Conservation (phyloP, 2,329 filamentous ascomycete species). For the Neocatenulostroma microsporum region DNA sequence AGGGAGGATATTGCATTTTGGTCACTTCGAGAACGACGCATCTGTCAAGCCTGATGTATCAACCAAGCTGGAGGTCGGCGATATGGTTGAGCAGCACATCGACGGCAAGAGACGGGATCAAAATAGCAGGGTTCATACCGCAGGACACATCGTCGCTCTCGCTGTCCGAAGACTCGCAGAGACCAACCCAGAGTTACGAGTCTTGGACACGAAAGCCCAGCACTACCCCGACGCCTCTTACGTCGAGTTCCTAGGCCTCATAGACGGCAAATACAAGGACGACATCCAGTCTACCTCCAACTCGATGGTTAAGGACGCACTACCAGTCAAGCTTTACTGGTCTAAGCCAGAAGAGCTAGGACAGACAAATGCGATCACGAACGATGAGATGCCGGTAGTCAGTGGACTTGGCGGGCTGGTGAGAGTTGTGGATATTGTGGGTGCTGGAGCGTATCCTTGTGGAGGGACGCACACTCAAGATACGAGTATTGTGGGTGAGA, state of each 20-base stretch:
- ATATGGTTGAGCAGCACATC: conserved; percentile 49
- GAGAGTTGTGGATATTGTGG: conserved; percentile 61
- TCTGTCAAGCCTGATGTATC: too few relatives aligned
- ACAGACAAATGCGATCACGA: too few relatives aligned
- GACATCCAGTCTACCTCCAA: conserved; percentile 56
- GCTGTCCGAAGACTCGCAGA: conserved; percentile 56
- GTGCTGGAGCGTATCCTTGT: conserved; percentile 63
- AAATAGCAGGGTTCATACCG: conserved; percentile 64
- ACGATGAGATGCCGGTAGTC: too few relatives aligned
- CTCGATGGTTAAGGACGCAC: conserved; percentile 45
- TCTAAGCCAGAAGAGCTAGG: too few relatives aligned
- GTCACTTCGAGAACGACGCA: conserved; percentile 41
- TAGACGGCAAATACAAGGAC: conserved; percentile 56
- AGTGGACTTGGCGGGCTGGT: too few relatives aligned
- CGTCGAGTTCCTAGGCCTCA: conserved; percentile 60
- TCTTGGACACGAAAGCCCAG: conserved; percentile 63
- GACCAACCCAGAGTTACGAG: conserved; percentile 42
- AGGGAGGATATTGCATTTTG: conserved; percentile 60
- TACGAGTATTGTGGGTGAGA: conserved; percentile 52
- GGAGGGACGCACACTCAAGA: conserved; percentile 64
- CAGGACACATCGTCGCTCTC: conserved; percentile 62
- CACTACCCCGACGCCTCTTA: conserved; percentile 62
- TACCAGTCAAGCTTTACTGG: too few relatives aligned
- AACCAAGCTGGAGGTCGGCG: conserved; percentile 25
- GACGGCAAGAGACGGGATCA: conserved; percentile 53